Base-by-base conservation (phyloP, 805 yeast genomes). In the Candida peoriensis region DNA sequence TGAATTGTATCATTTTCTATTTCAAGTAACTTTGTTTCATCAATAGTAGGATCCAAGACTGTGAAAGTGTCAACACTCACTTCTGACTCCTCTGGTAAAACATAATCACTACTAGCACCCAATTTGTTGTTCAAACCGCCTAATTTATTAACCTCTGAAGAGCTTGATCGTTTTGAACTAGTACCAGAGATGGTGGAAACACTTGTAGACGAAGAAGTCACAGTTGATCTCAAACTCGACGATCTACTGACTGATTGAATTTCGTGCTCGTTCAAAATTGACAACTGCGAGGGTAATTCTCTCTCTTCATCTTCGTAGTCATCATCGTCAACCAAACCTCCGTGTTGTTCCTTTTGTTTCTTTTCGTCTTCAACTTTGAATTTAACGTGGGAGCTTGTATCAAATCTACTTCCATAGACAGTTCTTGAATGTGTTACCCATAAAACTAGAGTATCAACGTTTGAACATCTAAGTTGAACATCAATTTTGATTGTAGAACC, bases 381-480 rank as follows among this genome's bases (percentile, higher is more conserved):
- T 2, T 35, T 43, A 18, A 45, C 48, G 24, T 37, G 41, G 19
- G 39, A 33, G 20, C 33, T 28, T 15, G 29, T 25, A 2, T 42
- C 44, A 32, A 47, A 14, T 22, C 20, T 38, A 9, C 39, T 12
- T 6, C 48, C 47, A 32, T 48, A 53, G 6, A 52, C 48, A 24
- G 58, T 52, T 48, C 90, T 76, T 1, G 90, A 80, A 54, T 84
- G 88, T 0, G 96, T 86, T 9, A 90, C 71, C 97, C 97, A 90
- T 15, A 89, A 58, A 4, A 85, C 77, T 34, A 72, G 70, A 7
- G 78, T 66, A 14, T 74, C 77, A 11, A 64, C 50, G 15, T 74
- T 70, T 20, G 84, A 65, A 3, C 85, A 84, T 38, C 96, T 68
- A 33, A 90, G 54, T 57, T 89, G 97, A 11, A 85, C 74, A 59